A percentile compares a stretch with the other conserved stretches of the same genome.
These are phyloP conservation scores for Extremus antarcticus DNA, from an alignment of 495 filamentous ascomycete genomes.

Conservation along the genomic window DNA sequence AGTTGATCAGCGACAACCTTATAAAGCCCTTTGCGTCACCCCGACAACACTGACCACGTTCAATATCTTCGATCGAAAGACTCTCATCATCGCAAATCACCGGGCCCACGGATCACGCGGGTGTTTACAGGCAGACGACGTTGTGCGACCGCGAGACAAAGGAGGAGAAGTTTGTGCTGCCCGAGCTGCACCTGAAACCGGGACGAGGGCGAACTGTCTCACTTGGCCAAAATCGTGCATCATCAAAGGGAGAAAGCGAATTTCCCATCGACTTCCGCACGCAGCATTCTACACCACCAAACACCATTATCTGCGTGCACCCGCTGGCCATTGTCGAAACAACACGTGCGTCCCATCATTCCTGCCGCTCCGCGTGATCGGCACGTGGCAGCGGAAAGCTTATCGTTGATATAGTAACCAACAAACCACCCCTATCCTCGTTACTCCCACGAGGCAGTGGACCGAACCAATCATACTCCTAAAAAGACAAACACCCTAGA, in stretches of 20 bases:
- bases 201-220: background rate
- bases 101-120: background rate
- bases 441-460: background rate
- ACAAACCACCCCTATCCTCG: background rate
- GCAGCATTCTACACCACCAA: background rate
- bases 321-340: background rate
- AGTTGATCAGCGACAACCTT: background rate
- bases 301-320: background rate
- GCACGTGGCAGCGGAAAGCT: background rate
- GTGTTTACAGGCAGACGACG: background rate
- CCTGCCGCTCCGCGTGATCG: background rate
- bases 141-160: background rate
- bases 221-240: background rate
- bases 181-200: background rate
- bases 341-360: background rate
- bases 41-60: too few species aligned
- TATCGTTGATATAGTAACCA: background rate
- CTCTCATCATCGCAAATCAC: background rate
- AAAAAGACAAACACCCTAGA: too few species aligned
- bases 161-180: background rate
- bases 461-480: background rate
- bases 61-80: background rate
- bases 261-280: background rate
- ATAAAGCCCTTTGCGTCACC: background rate
- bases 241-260: background rate